Conservation (phyloP, 192 early-diverging fungal species). For the Rhizoclosmatium globosum region DNA sequence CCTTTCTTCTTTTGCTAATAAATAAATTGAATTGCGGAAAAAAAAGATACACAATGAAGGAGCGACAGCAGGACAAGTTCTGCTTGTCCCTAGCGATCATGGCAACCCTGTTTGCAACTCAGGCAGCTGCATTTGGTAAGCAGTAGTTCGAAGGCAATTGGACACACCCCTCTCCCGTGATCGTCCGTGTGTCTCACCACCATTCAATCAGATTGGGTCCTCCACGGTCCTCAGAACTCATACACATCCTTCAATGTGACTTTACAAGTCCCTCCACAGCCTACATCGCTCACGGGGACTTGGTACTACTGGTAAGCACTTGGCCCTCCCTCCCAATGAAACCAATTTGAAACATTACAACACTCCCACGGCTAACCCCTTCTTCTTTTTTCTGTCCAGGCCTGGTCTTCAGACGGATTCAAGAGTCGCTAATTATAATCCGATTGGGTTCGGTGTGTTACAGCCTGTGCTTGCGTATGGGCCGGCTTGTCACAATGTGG, state of each 20-base stretch:
- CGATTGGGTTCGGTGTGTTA: conserved; percentile 6
- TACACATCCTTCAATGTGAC: background rate
- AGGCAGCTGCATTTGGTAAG: no score
- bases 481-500: conserved; percentile 3
- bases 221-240: background rate
- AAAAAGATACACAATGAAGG: no score
- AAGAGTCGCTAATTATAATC: background rate
- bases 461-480: background rate
- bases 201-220: background rate
- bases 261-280: background rate
- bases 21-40: no score
- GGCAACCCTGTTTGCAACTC: no score
- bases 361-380: no score
- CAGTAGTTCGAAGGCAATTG: no score
- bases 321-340: background rate
- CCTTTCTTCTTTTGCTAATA: no score
- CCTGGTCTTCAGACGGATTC: conserved; percentile 13
- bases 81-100: no score
- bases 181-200: no score
- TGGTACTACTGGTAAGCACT: conserved; percentile 10
- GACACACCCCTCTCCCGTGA: no score
- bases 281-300: background rate
- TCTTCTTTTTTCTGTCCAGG: background rate
- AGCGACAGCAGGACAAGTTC: no score
- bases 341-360: no score